Evolutionary conservation across 306 rosid species (phyloP), one percentile per base, ranked within the genome.

Genomic region (Sindora glabra): DNA sequence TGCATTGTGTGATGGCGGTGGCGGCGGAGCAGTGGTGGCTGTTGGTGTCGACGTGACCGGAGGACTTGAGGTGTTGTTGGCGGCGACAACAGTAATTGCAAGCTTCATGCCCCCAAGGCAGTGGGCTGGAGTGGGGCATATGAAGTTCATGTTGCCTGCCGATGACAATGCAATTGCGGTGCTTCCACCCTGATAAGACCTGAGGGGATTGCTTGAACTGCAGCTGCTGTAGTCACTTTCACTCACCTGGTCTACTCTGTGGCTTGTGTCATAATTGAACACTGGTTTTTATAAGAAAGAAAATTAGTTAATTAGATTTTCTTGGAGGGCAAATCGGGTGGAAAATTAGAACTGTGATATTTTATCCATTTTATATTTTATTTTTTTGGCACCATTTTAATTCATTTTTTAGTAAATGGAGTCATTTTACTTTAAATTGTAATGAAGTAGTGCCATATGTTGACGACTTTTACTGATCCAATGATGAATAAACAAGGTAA

Each of bases 51-150:
- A 47, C n/a, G 10, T 29, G 1, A 79, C 16, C 0, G 79, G 59
- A 1, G 72, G 56, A 41, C 29, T n/a, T 53, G 76, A 72, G 69
- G 73, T 24, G 46, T 71, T 6, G 15, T 29, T 32, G 12, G 88
- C 54, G 6, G 83, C 95, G 9, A n/a, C 62, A 5, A 77, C 92
- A 23, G 22, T 69, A 51, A 89, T 17, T 18, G 14, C 0, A 2
- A 89, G 83, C 60, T 86, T 89, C 97, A 76, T 76, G 53, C 97
- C 95, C 2, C 5, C 4, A 2, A 1, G 0, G 55, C 95, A 86
- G 68, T 89, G 92, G 14, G 82, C 79, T 14, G 53, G 0, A 0
- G 68, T 56, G 0, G 95, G 85, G 60, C 97, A 86, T 2, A 79
- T 29, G 79, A 70, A 89, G 79, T 81, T 81, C 47, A 1, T 6